Evolutionary conservation across 2,329 filamentous ascomycete genomes (phyloP), one percentile per base, ranked within the genome.

Genomic region (Aplosporella prunicola): DNA sequence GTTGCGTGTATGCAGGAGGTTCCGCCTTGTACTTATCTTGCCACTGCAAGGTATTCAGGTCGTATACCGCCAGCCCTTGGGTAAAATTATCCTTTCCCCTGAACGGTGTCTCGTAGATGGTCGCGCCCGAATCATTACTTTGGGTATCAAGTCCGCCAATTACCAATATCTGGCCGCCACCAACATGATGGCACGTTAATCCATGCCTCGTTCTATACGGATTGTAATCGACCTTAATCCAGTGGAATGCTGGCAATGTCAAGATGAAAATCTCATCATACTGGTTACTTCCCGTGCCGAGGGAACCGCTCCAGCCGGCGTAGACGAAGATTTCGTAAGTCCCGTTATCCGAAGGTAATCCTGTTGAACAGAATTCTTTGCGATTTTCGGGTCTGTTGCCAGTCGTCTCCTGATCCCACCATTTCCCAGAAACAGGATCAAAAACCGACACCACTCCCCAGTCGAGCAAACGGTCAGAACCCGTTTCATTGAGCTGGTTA

Each of bases 261-360:
- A 44, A 31, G 13, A 44, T 40, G 26, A 33, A 44, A 10, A 42
- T 34, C 15, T 41, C 33, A 16, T 38, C 42, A 18, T 25, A 43
- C 14, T 18, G 10, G 9, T 9, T 14, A 14, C 20, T 28, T 14
- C 18, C 11, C 5, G 7, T 40, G 5, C 39, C 39, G 20, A 37
- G n/a, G 9, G 25, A 10, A 11, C 33, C 39, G 26, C 39, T 34
- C 39, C 39, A 41, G 9, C 39, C 39, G 7, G 33, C 39, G 13
- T 41, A 41, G 7, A 37, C 22, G n/a, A 41, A 41, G 29, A 41
- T 37, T 18, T 41, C 39, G 10, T 33, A 36, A 2, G 39, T 41
- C 18, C 20, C 17, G 26, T 41, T 37, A 7, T 26, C 27, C 14
- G 39, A 41, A 14, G 39, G 33, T 14, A 41, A 9, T 18, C 34